A percentile compares a stretch with the other conserved stretches of the same genome.
Conservation (phyloP, 768 basidiomycete species). For the Psilocybe subaeruginosa region DNA sequence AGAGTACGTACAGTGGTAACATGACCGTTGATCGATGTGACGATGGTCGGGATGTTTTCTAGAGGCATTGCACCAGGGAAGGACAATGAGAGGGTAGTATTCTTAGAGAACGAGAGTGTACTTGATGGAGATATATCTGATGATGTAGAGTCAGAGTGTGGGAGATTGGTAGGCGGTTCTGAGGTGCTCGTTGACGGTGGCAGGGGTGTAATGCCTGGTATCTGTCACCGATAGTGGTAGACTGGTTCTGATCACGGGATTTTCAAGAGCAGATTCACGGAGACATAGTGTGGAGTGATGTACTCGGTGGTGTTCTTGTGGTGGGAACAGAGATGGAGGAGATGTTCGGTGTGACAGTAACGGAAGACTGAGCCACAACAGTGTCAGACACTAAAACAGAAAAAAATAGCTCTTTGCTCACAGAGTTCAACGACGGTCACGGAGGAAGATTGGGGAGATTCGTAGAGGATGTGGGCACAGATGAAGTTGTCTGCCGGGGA, state of each 20-base stretch:
- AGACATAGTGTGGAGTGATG: no score
- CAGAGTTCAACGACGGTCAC: no score
- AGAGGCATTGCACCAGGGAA: not conserved
- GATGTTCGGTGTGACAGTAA: no score
- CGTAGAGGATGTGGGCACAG: no score
- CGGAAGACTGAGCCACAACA: no score
- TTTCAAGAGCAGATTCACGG: no score
- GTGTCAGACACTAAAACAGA: no score
- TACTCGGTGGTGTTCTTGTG: no score
- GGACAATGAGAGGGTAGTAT: not conserved
- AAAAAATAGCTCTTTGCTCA: no score
- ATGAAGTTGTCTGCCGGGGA: no score
- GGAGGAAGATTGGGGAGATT: no score
- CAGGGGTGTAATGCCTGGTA: not conserved
- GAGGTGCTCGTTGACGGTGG: not conserved
- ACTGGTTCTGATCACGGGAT: not conserved
- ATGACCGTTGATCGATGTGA: slow-evolving; percentile 16
- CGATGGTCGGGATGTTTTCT: slow-evolving; percentile 20
- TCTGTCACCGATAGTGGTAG: not conserved
- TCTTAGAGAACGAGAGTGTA: not conserved
- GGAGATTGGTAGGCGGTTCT: not conserved
- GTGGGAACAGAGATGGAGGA: no score
- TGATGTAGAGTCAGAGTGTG: not conserved
- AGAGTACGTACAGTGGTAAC: slow-evolving; percentile 20
- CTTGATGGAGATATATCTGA: not conserved